Evolutionary conservation across 345 rosid genomes (phyloP), one percentile per base, ranked within the genome.

Genomic region (Aquilaria malaccensis): DNA sequence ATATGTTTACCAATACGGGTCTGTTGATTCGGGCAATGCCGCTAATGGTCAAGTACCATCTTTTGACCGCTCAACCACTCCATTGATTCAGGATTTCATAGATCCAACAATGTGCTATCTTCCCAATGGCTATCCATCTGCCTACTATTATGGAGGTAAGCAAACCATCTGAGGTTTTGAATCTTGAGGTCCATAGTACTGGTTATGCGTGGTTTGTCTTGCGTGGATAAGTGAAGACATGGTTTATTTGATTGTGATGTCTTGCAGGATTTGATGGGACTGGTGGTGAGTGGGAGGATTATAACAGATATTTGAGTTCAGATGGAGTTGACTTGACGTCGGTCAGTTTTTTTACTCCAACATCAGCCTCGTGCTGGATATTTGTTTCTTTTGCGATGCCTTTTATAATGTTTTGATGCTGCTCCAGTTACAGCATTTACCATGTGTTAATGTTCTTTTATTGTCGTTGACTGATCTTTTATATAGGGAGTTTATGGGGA

Each of bases 401-500:
- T 49, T 11, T 31, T 43, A n/a, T 12, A 6, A 6, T 32, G 12
- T 58, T 50, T 49, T 67, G 64, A 22, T 68, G 30, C 7, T 37
- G 7, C 43, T 9, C 5, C 43, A 4, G 6, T 5, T 37, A 9
- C 5, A 2, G 43, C 7, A 37, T 37, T 37, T 37, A 37, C 43
- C 43, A 37, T 3, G 5, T 1, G 43, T 22, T 22, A 22, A 22
- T 22, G 22, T 22, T 22, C 22, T 22, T 22, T 22, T 22, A 22
- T 22, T 22, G 22, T 22, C 22, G 1, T 22, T 22, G 51, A 31
- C 2, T 45, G 14, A 14, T 31, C 14, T 51, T 33, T 13, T 50
- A 31, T 46, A 15, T 79, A 89, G 98, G 96, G 83, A 49, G 70
- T 85, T 4, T 88, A 88, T 73, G 89, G 89, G 64, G 94, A 91